phyloP scores from a whole-genome alignment of 306 rosid genomes.

The Vigna trinervia region DNA sequence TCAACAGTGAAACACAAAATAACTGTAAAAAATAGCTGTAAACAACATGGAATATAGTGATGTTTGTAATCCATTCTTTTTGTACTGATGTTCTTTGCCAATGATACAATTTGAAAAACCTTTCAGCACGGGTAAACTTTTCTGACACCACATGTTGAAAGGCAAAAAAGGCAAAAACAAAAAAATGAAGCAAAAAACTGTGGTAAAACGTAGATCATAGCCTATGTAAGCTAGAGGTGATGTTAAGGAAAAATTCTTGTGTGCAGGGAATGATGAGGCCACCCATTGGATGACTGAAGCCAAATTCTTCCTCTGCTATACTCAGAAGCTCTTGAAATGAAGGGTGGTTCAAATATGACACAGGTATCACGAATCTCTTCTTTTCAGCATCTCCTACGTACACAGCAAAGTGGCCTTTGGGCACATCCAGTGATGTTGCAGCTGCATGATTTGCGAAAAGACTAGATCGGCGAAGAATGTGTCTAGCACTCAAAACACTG shows the following conservation, averaged over 20 bases:
- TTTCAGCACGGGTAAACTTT: background rate
- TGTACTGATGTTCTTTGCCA: background rate
- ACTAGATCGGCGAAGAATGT: slow-evolving; percentile 11
- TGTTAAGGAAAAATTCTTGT: slow-evolving; percentile 9
- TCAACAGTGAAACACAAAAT: background rate
- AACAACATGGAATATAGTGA: background rate
- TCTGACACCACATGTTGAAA: slow-evolving; percentile 11
- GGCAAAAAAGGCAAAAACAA: background rate
- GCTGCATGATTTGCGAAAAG: slow-evolving; percentile 12
- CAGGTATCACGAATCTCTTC: slow-evolving; percentile 57
- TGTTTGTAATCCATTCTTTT: background rate
- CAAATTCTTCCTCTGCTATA: slow-evolving; percentile 56
- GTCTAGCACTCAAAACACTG: slow-evolving; percentile 16
- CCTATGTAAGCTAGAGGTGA: slow-evolving; percentile 26
- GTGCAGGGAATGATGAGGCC: slow-evolving; percentile 28
- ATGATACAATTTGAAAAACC: slow-evolving; percentile 2
- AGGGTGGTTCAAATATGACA: slow-evolving; percentile 51
- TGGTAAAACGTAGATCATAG: background rate
- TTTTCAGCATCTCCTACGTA: slow-evolving; percentile 58
- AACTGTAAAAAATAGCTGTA: background rate
- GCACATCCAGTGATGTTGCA: slow-evolving; percentile 26
- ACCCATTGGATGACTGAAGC: slow-evolving; percentile 50
- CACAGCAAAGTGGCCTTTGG: slow-evolving; percentile 48
- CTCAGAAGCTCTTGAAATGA: slow-evolving; percentile 40
- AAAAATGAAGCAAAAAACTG: background rate